Conservation (phyloP, 140 eudicot genomes). For the Oenanthe javanica region DNA sequence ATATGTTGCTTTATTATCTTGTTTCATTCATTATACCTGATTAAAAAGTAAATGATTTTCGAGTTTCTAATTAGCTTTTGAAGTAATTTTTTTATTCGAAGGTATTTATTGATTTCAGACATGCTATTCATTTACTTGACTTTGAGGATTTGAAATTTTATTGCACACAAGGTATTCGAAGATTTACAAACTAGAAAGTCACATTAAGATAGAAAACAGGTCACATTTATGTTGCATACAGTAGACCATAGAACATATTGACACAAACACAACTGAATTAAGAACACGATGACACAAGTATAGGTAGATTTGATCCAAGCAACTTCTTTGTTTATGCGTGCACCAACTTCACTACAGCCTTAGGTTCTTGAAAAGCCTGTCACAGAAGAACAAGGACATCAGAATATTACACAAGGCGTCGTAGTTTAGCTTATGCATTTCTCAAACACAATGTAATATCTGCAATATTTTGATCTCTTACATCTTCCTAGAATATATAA, state of each 20-base stretch:
- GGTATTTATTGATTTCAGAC: not conserved
- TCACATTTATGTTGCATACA: not conserved
- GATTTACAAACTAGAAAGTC: not conserved
- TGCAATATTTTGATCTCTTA: not conserved
- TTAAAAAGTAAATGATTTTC: no score
- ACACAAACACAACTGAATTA: not conserved
- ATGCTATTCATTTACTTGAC: not conserved
- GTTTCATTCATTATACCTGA: no score
- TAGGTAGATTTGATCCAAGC: not conserved
- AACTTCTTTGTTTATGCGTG: not conserved
- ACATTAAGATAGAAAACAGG: not conserved
- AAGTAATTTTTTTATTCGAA: no score
- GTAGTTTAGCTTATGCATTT: not conserved
- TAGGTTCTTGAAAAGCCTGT: constrained; percentile 80
- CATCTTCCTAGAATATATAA: not conserved
- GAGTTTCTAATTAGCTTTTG: not conserved
- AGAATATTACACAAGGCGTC: not conserved
- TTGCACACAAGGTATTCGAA: not conserved
- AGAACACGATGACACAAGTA: constrained; percentile 1
- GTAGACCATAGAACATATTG: not conserved
- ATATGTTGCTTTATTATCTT: no score
- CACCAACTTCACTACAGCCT: constrained; percentile 31
- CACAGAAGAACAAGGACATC: constrained; percentile 3
- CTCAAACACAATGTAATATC: not conserved
- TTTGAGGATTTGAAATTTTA: not conserved